Conservation (phyloP, 2,329 filamentous ascomycete species). For the Atkinsonella hypoxylon region DNA sequence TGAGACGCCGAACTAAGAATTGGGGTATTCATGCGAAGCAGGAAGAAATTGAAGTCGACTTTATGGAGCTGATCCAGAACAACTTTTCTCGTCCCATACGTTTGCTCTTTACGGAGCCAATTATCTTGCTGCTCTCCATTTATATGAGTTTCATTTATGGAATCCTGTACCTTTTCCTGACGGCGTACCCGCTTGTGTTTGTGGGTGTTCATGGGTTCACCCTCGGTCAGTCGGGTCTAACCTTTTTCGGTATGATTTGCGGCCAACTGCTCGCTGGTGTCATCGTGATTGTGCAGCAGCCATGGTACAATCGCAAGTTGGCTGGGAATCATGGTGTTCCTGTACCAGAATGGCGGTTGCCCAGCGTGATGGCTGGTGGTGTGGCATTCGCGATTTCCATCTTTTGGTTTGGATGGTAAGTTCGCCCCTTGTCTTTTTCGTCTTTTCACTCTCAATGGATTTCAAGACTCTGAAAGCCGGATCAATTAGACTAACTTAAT, state of each 20-base stretch:
- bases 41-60: slow-evolving; percentile 58
- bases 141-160: slow-evolving; percentile 70
- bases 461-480: background rate
- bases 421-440: background rate
- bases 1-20: slow-evolving; percentile 53
- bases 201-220: slow-evolving; percentile 58
- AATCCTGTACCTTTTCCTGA: slow-evolving; percentile 75
- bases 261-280: slow-evolving; percentile 59
- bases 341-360: slow-evolving; percentile 55
- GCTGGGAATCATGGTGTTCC: slow-evolving; percentile 53
- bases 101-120: slow-evolving; percentile 56
- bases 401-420: slow-evolving; percentile 66
- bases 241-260: slow-evolving; percentile 74
- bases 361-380: slow-evolving; percentile 47
- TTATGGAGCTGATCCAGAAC: slow-evolving; percentile 50
- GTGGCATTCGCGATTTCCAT: slow-evolving; percentile 51
- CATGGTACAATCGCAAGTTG: slow-evolving; percentile 57
- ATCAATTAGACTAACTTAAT: background rate
- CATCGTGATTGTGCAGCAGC: slow-evolving; percentile 50
- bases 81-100: slow-evolving; percentile 55
- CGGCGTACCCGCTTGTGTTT: slow-evolving; percentile 75
- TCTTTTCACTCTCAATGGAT: background rate
- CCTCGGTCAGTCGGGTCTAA: slow-evolving; percentile 58
- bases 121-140: slow-evolving; percentile 54
- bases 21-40: slow-evolving; percentile 62